These are phyloP conservation scores for Pseudogymnoascus sp. DNA, from an alignment of 2,329 filamentous ascomycete genomes.

Conservation along the genomic window DNA sequence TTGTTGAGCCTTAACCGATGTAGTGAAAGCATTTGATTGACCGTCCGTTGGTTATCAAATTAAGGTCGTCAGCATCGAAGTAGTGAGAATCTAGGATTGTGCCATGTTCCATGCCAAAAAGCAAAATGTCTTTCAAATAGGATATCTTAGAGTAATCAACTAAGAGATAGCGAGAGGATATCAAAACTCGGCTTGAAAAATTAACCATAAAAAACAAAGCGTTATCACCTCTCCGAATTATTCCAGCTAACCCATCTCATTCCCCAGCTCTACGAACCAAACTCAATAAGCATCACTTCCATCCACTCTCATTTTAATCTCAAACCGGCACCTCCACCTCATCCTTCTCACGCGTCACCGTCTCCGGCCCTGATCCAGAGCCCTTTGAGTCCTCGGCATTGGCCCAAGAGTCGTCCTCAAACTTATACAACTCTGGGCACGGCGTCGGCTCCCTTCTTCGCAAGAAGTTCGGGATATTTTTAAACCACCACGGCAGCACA, in stretches of 20 bases:
- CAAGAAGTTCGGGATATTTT: constrained; percentile 18
- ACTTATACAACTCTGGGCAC: constrained; percentile 16
- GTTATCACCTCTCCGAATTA: neutral
- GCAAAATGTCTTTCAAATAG: neutral
- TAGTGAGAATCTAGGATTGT: too few species aligned
- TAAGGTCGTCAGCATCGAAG: too few species aligned
- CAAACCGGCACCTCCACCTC: neutral
- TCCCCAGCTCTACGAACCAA: neutral
- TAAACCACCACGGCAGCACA: constrained; percentile 55
- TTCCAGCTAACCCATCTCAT: neutral
- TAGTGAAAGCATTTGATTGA: neutral
- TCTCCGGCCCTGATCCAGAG: neutral
- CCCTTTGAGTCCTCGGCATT: neutral
- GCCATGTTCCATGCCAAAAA: neutral
- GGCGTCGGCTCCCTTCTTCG: neutral
- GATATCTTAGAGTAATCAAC: neutral
- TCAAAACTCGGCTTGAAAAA: neutral
- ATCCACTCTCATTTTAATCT: neutral
- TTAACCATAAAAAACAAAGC: neutral
- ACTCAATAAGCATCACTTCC: neutral
- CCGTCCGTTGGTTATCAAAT: neutral
- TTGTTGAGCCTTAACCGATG: neutral
- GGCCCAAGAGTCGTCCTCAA: constrained; percentile 15
- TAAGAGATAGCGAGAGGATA: neutral
- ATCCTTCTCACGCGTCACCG: neutral